Base-by-base conservation (phyloP, 768 basidiomycete species). In the Mycena haematopus region DNA sequence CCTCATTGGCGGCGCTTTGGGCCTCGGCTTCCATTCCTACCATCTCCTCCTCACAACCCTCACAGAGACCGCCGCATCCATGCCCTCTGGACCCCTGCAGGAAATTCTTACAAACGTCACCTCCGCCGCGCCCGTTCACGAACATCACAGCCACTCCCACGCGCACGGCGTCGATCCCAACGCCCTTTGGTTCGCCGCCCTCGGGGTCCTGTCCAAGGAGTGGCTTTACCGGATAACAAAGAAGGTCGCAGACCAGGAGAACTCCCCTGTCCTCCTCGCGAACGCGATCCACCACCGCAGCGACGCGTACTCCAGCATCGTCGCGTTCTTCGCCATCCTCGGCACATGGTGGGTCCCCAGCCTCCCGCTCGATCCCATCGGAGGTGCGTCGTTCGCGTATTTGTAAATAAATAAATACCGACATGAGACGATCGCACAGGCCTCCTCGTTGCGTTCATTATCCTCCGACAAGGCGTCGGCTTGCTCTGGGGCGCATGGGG, bases 261-360 rank as follows among this genome's bases (percentile, higher is more conserved):
- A 88, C 69, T 93, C 91, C 70, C 92, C 93, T 5, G 97, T 99
- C 0, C 77, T 99, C 55, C 79, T 90, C 21, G 97, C 97, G n/a
- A 99, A 99, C 73, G 97, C 96, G 8, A 84, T 95, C 58, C 96
- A 99, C 74, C 97, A 99, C 76, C 86, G 97, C n/a, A 95, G 93
- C 66, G 97, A 99, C 74, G 95, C 94, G 7, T 94, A 95, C 71
- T 95, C 95, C 3, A 96, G 95, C 69, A 68, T 90, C 52, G 94
- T 99, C 56, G 95, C 96, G 13, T 85, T 99, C 58, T 84, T 91
- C 49, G 96, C 96, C 17, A 99, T 99, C 71, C 76, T 99, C 9
- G 95, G 96, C 14, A 93, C 90, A 11, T 92, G 92, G 80, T 80
- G 87, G 67, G 91, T 92, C 74, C 95, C 95, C 17, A 80, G 85